Conservation (phyloP, 2,329 filamentous ascomycete genomes). For the Cordyceps cateniannulata region DNA sequence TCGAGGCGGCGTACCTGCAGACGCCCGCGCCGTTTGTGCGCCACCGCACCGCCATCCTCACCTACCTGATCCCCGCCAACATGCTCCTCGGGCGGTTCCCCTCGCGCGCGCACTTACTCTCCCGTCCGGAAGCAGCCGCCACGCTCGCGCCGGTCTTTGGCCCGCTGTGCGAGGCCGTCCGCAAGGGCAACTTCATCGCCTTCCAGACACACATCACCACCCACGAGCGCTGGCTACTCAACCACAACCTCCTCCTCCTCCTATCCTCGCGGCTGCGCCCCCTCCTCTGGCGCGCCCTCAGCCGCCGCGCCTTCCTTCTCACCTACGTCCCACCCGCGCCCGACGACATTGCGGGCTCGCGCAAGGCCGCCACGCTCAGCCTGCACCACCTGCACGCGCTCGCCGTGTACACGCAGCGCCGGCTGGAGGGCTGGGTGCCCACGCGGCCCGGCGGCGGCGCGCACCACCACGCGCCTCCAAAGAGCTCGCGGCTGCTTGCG, state of each 20-base stretch:
- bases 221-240: slow-evolving; percentile 67
- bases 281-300: slow-evolving; percentile 76
- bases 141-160: slow-evolving; percentile 60
- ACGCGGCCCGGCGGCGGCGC: slow-evolving; percentile 21
- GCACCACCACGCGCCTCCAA: slow-evolving; percentile 33
- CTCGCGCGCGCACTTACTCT: slow-evolving; percentile 51
- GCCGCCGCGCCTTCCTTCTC: slow-evolving; percentile 70
- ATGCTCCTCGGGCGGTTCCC: slow-evolving; percentile 82
- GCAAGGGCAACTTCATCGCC: slow-evolving; percentile 63
- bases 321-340: slow-evolving; percentile 63
- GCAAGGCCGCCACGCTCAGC: slow-evolving; percentile 67
- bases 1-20: slow-evolving; percentile 76
- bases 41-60: slow-evolving; percentile 74
- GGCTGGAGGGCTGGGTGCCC: slow-evolving; percentile 52
- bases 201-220: slow-evolving; percentile 64
- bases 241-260: slow-evolving; percentile 67
- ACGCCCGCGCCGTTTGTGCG: slow-evolving; percentile 53
- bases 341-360: slow-evolving; percentile 39
- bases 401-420: slow-evolving; percentile 58
- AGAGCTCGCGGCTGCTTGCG: slow-evolving; percentile 47
- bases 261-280: slow-evolving; percentile 72
- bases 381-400: slow-evolving; percentile 60
- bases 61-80: slow-evolving; percentile 77
- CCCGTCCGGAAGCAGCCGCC: slow-evolving; percentile 60
- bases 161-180: slow-evolving; percentile 67